A percentile compares a stretch with the other conserved stretches of the same genome.
Evolutionary conservation across 805 yeast genomes (phyloP).

Genomic region (Isabelozyma rhagii): DNA sequence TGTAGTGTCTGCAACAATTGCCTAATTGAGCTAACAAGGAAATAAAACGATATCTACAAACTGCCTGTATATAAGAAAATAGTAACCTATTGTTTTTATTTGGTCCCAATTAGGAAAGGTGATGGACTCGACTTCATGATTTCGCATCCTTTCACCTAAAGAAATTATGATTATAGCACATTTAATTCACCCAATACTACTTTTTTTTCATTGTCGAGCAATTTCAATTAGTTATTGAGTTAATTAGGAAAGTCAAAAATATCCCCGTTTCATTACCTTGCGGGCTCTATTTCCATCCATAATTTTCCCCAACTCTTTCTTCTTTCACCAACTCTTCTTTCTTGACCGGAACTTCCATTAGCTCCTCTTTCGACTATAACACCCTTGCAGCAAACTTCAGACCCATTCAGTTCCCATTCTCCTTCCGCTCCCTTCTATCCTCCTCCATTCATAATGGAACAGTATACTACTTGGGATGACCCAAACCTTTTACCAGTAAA

Average conservation of each 20-base stretch:
- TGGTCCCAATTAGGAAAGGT: neutral
- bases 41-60: neutral
- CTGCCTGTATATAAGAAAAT: neutral
- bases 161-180: no score
- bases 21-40: neutral
- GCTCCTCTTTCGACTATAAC: no score
- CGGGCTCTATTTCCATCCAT: neutral
- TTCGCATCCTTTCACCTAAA: neutral
- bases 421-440: no score
- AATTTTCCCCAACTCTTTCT: neutral
- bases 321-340: neutral
- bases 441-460: constrained; percentile 13
- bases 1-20: neutral
- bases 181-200: no score
- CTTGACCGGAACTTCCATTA: no score
- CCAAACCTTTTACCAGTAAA: constrained; percentile 18
- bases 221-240: neutral
- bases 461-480: constrained; percentile 27
- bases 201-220: neutral
- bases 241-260: neutral
- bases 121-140: neutral
- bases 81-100: neutral
- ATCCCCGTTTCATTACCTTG: neutral
- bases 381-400: no score
- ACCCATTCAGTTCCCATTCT: no score